Conservation (phyloP, 2,329 filamentous ascomycete species). For the Plenodomus lindquistii region DNA sequence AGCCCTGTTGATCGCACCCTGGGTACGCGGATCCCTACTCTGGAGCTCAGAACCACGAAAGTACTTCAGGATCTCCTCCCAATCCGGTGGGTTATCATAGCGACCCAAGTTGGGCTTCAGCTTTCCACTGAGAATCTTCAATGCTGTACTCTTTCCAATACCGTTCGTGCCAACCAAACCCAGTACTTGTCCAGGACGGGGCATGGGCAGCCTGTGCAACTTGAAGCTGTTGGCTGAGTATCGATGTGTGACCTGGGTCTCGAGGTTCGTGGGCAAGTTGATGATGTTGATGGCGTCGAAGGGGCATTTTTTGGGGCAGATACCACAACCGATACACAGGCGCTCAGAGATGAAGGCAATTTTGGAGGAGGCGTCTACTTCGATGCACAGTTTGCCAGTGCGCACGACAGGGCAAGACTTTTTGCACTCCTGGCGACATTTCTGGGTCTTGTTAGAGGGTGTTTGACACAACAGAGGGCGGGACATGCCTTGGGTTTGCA, state of each 20-base stretch:
- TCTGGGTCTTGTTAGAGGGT: slow-evolving; percentile 57
- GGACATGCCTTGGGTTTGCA: slow-evolving; percentile 80
- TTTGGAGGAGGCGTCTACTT: slow-evolving; percentile 84
- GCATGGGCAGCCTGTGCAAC: slow-evolving; percentile 94
- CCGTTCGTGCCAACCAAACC: slow-evolving; percentile 98
- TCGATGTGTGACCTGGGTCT: slow-evolving; percentile 95
- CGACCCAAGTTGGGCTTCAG: slow-evolving; percentile 96
- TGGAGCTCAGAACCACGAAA: slow-evolving; percentile 97
- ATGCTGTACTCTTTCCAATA: slow-evolving; percentile 99
- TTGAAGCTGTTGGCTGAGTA: slow-evolving; percentile 99
- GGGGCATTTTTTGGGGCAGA: slow-evolving; percentile 98
- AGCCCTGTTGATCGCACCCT: slow-evolving; percentile 7
- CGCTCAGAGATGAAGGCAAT: slow-evolving; percentile 98
- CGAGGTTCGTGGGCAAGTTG: slow-evolving; percentile 99
- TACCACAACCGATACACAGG: slow-evolving; percentile 97
- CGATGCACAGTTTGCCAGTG: slow-evolving; percentile 96
- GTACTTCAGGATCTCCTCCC: slow-evolving; percentile 98
- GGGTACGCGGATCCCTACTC: slow-evolving; percentile 61
- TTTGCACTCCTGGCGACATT: slow-evolving; percentile 99
- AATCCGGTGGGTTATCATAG: slow-evolving; percentile 96
- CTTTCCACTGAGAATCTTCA: slow-evolving; percentile 98
- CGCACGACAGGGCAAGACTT: slow-evolving; percentile 97
- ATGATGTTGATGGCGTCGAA: slow-evolving; percentile 99
- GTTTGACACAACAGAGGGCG: slow-evolving; percentile 22
- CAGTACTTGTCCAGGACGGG: slow-evolving; percentile 90